Evolutionary conservation across 305 asterid genomes (phyloP), one percentile per base, ranked within the genome.

Genomic region (Rubia tinctorum): DNA sequence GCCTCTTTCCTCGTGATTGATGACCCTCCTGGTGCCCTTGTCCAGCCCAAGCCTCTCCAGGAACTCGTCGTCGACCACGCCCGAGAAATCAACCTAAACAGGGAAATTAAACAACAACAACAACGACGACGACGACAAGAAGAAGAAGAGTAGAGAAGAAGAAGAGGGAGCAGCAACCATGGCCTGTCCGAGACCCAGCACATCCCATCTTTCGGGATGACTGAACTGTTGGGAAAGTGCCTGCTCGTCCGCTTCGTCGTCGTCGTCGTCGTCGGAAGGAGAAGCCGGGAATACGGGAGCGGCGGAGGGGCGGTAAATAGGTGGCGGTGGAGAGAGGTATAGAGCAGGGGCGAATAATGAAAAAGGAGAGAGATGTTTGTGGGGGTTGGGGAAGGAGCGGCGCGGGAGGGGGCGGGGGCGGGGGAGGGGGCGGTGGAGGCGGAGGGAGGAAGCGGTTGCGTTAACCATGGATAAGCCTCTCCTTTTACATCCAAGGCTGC

Each of bases 111-210:
- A 3, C 14, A 17, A 47, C 5, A 47, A 15, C 17, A 14, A 13
- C 20, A 49, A 5, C 13, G 7, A 59, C 6, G 15, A n/a, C n/a
- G n/a, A n/a, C n/a, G n/a, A n/a, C n/a, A 15, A 4, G 30, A 45
- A 30, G 11, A 51, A 5, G 3, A 5, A 39, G 27, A 20, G 20
- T 30, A 17, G 14, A 22, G 8, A 15, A 12, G 39, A 8, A 63
- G 22, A 63, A 22, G 34, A 8, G 22, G 3, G 40, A 23, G 15
- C n/a, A 65, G 47, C 63, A 82, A 94, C 99, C 99, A 94, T 94
- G 76, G 99, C 99, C 85, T 94, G 99, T 74, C 98, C 99, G 64
- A 94, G 98, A 20, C 99, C 99, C 83, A 94, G 81, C 47, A 91
- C 97, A 71, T 91, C 93, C 97, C 96, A 94, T 79, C 81, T 83